phyloP scores from a whole-genome alignment of 2,329 filamentous ascomycete genomes.

The Monilinia fructicola region DNA sequence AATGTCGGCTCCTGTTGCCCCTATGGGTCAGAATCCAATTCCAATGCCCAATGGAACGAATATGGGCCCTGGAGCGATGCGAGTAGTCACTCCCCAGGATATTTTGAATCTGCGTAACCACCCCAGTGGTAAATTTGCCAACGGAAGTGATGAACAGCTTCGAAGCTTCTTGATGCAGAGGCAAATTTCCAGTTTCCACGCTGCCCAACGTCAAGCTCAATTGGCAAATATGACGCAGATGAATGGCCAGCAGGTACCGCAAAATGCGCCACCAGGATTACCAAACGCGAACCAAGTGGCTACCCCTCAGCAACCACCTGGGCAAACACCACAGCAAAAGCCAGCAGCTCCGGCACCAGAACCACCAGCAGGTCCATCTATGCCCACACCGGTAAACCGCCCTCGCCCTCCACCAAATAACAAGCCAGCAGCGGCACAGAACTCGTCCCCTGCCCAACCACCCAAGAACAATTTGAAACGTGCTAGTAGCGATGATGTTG shows the following conservation, averaged over 20 bases:
- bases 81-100: constrained; percentile 36
- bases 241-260: constrained; percentile 25
- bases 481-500: constrained; percentile 47
- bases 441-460: constrained; percentile 38
- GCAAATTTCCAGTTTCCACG: constrained; percentile 26
- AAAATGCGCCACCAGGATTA: constrained; percentile 18
- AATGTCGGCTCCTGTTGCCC: constrained; percentile 40
- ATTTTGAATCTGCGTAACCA: constrained; percentile 34
- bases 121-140: constrained; percentile 35
- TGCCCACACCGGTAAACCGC: constrained; percentile 25
- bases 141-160: constrained; percentile 39
- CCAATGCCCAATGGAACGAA: constrained; percentile 31
- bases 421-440: constrained; percentile 30
- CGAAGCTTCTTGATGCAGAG: constrained; percentile 34
- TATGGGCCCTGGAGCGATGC: constrained; percentile 27
- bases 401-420: constrained; percentile 29
- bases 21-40: constrained; percentile 35
- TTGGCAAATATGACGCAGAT: constrained; percentile 22
- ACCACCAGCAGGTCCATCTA: constrained; percentile 21
- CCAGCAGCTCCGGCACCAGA: constrained; percentile 25
- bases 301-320: constrained; percentile 15
- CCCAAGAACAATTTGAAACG: constrained; percentile 46
- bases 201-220: constrained; percentile 26
- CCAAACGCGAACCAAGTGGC: constrained; percentile 12
- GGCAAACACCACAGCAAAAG: constrained; percentile 29